These are phyloP conservation scores for Flaveria ramosissima DNA, from an alignment of 129 eudicot genomes.

Conservation along the genomic window DNA sequence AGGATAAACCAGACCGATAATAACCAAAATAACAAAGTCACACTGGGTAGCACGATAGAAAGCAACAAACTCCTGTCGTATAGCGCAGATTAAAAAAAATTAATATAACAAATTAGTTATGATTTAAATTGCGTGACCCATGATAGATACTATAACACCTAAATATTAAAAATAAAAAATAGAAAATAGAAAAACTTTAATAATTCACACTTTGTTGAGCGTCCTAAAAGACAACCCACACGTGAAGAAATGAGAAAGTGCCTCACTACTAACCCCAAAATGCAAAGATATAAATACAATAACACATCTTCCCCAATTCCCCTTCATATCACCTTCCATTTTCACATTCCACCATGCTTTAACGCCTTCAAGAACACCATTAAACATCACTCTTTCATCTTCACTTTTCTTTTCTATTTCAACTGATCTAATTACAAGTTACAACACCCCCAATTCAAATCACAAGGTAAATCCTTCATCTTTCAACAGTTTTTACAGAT, in stretches of 20 bases:
- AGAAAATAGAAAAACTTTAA: too few species aligned
- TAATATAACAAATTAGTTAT: too few species aligned
- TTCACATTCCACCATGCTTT: constrained; percentile 17
- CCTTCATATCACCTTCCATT: constrained; percentile 16
- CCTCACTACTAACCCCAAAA: constrained; percentile 25
- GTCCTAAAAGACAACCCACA: constrained; percentile 3
- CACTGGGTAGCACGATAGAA: too few species aligned
- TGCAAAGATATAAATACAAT: constrained; percentile 31
- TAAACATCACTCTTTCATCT: constrained; percentile 14
- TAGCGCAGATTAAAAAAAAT: too few species aligned
- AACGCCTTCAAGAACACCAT: constrained; percentile 9
- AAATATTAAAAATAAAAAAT: too few species aligned
- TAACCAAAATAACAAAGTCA: too few species aligned
- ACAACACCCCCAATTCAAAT: constrained; percentile 17
- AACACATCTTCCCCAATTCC: constrained; percentile 10
- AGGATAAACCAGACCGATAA: too few species aligned
- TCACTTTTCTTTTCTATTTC: constrained; percentile 12
- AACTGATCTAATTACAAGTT: not conserved
- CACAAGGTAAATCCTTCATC: constrained; percentile 20
- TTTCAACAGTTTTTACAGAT: constrained; percentile 18
- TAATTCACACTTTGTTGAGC: too few species aligned
- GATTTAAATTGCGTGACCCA: too few species aligned
- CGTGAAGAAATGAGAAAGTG: constrained; percentile 29
- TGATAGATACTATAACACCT: too few species aligned
- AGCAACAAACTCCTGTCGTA: too few species aligned